Evolutionary conservation across 441 rosid genomes (phyloP), one percentile per base, ranked within the genome.

Genomic region (Populus hybrid): DNA sequence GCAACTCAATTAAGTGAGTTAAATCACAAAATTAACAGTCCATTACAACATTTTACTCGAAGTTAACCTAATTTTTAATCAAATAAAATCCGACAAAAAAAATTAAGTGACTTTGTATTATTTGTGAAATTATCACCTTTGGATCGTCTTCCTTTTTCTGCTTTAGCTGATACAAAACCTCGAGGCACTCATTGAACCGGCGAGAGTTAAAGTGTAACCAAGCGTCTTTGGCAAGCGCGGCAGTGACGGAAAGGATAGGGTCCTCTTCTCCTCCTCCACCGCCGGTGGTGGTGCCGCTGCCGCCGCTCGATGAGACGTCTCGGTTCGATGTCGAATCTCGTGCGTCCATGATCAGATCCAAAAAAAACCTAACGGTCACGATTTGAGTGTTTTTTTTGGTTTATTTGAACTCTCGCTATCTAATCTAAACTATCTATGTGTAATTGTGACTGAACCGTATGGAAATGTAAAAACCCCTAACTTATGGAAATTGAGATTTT

Each of bases 191-290:
- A 11, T 73, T 69, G 79, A 87, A 92, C 77, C 92, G 90, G 53
- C 87, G 80, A 53, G 97, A 93, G 78, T 93, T 92, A 83, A 90
- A 97, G 84, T 82, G 84, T 33, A 87, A 77, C 11, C 88, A 84
- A 21, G 98, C 98, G 74, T 89, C 94, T 78, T 90, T 92, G 65
- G 96, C 98, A 18, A 94, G 92, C 28, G 92, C 82, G 11, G 91
- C 83, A 23, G 89, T 76, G 28, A 83, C 81, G 65, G 93, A 86
- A 28, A 86, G 89, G 7, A 80, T 85, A 45, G 84, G 89, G 26
- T 87, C 92, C 50, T 93, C 98, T 10, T 90, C 98, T 50, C 69
- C 42, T 18, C 65, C 75, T 10, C 67, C 75, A 23, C 40, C 75
- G 14, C 64, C 65, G 8, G 6, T 23, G 65, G 65, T 0, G 65